Conservation (phyloP, 1,139 yeast genomes). For the Saccharomyces hybrid region DNA sequence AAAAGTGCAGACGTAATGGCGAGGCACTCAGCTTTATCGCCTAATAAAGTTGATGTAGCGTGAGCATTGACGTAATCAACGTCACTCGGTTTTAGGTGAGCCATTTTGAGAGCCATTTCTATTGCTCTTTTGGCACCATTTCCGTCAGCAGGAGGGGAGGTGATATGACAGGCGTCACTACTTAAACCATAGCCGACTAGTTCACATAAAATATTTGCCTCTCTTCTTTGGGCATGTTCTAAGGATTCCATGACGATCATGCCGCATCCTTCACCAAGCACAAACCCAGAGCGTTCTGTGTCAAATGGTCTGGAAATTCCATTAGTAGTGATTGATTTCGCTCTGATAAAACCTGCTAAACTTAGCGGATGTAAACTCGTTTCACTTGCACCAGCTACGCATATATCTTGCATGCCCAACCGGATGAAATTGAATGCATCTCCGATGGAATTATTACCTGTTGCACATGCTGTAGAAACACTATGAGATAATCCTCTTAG, state of each 20-base stretch:
- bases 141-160: constrained; percentile 81
- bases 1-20: constrained; percentile 57
- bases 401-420: constrained; percentile 74
- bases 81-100: constrained; percentile 35
- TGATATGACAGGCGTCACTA: constrained; percentile 89
- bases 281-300: constrained; percentile 70
- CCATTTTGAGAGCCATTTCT: constrained; percentile 56
- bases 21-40: constrained; percentile 79
- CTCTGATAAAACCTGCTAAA: constrained; percentile 85
- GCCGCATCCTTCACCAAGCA: constrained; percentile 90
- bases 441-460: constrained; percentile 90
- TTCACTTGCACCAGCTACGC: constrained; percentile 92
- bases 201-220: constrained; percentile 68
- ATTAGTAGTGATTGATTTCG: constrained; percentile 63
- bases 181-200: constrained; percentile 81
- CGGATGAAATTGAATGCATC: constrained; percentile 80
- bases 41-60: constrained; percentile 87
- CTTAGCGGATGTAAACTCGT: constrained; percentile 82
- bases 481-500: constrained; percentile 82
- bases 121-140: constrained; percentile 81
- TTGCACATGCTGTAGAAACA: constrained; percentile 93
- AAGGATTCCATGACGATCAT: constrained; percentile 66
- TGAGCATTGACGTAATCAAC: constrained; percentile 88
- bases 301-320: constrained; percentile 88
- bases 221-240: constrained; percentile 65